Conservation (phyloP, 2,329 filamentous ascomycete species). For the Aspergillus cejpii region DNA sequence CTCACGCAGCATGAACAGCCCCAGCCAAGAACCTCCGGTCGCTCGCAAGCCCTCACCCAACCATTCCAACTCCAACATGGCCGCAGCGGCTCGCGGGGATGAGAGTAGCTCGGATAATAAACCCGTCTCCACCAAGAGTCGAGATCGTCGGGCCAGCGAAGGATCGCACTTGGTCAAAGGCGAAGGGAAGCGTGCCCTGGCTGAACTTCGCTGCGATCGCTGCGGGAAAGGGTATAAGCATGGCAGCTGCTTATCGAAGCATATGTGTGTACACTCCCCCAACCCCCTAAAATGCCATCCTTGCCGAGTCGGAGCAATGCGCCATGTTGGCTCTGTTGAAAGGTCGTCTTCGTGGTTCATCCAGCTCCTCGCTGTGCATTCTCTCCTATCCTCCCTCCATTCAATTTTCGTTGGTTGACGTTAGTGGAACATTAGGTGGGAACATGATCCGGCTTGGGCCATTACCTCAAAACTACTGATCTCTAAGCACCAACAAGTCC, state of each 20-base stretch:
- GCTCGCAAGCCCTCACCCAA: slow-evolving; percentile 37
- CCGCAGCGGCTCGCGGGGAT: slow-evolving; percentile 31
- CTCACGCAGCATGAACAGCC: slow-evolving; percentile 35
- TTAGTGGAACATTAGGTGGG: slow-evolving; percentile 65
- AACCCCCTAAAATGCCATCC: slow-evolving; percentile 48
- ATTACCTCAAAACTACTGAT: slow-evolving; percentile 96
- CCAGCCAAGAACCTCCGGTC: slow-evolving; percentile 28
- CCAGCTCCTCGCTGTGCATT: slow-evolving; percentile 11
- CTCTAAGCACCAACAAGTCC: slow-evolving; percentile 98
- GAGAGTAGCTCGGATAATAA: slow-evolving; percentile 46
- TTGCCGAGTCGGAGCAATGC: slow-evolving; percentile 37
- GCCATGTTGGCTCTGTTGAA: slow-evolving; percentile 36
- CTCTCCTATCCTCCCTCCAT: slow-evolving; percentile 24
- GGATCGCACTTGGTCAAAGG: slow-evolving; percentile 75
- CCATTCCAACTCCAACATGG: slow-evolving; percentile 21
- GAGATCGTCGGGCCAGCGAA: slow-evolving; percentile 67
- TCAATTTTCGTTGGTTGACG: slow-evolving; percentile 36
- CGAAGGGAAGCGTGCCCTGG: slow-evolving; percentile 69
- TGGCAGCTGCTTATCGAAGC: slow-evolving; percentile 99
- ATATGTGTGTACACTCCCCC: slow-evolving; percentile 82
- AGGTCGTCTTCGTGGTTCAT: slow-evolving; percentile 36
- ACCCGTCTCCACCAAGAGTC: slow-evolving; percentile 46
- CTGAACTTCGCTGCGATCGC: slow-evolving; percentile 90
- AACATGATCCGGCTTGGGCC: slow-evolving; percentile 97
- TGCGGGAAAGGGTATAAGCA: slow-evolving; percentile 99